Base-by-base conservation (phyloP, 2,329 filamentous ascomycete species). In the Hypocrella siamensis region DNA sequence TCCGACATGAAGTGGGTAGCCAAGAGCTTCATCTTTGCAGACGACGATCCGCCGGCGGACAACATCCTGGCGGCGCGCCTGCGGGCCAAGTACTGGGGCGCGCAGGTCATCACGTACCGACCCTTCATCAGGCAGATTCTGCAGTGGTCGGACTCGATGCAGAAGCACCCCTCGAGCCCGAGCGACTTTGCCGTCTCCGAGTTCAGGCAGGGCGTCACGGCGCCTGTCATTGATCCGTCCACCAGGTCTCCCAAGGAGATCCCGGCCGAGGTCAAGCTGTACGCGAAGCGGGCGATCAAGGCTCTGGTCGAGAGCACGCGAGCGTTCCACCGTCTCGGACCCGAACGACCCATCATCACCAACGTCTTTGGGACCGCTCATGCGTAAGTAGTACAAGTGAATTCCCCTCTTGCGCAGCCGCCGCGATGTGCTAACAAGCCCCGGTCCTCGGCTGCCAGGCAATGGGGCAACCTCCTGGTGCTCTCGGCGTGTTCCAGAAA, bases 401-500 rank as follows among this genome's bases (percentile, higher is more conserved):
- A 22, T 22, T 22, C 3, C 8, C 25, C 6, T 26, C 9, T 26
- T 14, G 8, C 25, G 15, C 9, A 31, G 10, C 22, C 3, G 24
- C 19, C 15, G 19, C 11, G 29, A 33, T 14, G 2, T 24, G 11
- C 24, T 28, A 30, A 44, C 48, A 28, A 47, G 28, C 21, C 7
- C 7, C 7, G 7, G 15, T 16, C 19, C 14, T 19, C n/a, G n/a
- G n/a, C n/a, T n/a, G n/a, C 5, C 39, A 93, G 86, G 5, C 90
- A 98, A 83, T 98, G 92, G 62, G 88, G 90, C 36, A 96, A 96
- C 50, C 72, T 94, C 46, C 64, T 96, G 30, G 83, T 92, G n/a
- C 70, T 98, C 3, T 75, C 82, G 17, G 85, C 88, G 2, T 80
- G 79, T 4, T 86, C 75, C 53, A 70, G 67, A 38, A 80, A 88